Evolutionary conservation across 805 yeast species (phyloP).

Genomic region (Yarrowia bubula): DNA sequence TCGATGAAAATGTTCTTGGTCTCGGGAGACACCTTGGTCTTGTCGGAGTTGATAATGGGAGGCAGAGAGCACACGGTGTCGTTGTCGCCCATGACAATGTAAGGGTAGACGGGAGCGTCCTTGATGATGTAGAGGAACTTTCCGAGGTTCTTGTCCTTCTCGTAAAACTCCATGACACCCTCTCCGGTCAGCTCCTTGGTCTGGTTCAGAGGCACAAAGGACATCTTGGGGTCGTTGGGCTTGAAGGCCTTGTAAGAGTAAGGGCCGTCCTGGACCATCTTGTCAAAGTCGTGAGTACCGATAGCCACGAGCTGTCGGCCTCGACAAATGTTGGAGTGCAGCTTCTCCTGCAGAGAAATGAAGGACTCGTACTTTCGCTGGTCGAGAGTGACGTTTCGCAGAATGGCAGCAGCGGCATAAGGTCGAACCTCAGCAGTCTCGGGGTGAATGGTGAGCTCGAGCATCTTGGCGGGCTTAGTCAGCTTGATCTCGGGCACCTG

Average conservation of each 20-base stretch:
- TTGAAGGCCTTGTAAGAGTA: conserved; percentile 83
- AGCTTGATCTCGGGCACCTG: conserved; percentile 66
- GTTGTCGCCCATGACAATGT: conserved; percentile 71
- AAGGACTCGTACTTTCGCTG: conserved; percentile 89
- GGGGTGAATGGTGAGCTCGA: conserved; percentile 67
- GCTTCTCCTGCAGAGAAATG: conserved; percentile 92
- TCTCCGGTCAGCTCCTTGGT: conserved; percentile 60
- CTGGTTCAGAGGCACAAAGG: conserved; percentile 44
- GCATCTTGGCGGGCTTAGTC: conserved; percentile 58
- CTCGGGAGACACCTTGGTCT: conserved; percentile 78
- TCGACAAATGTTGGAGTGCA: conserved; percentile 94
- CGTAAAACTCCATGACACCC: conserved; percentile 83
- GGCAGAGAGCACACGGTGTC: conserved; percentile 87
- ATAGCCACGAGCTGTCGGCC: conserved; percentile 96
- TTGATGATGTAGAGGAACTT: conserved; percentile 84
- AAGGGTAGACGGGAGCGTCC: conserved; percentile 84
- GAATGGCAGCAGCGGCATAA: conserved; percentile 90
- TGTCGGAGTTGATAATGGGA: conserved; percentile 92
- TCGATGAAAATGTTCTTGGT: conserved; percentile 91
- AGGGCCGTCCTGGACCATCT: conserved; percentile 59
- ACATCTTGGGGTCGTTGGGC: conserved; percentile 68
- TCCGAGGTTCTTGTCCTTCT: conserved; percentile 84
- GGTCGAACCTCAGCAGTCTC: conserved; percentile 79
- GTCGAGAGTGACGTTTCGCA: conserved; percentile 78
- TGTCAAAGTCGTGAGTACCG: conserved; percentile 95